A percentile compares a stretch with the other conserved stretches of the same genome.
Evolutionary conservation across 1,139 yeast genomes (phyloP).

Genomic region (Lodderomyces jiufengensis): DNA sequence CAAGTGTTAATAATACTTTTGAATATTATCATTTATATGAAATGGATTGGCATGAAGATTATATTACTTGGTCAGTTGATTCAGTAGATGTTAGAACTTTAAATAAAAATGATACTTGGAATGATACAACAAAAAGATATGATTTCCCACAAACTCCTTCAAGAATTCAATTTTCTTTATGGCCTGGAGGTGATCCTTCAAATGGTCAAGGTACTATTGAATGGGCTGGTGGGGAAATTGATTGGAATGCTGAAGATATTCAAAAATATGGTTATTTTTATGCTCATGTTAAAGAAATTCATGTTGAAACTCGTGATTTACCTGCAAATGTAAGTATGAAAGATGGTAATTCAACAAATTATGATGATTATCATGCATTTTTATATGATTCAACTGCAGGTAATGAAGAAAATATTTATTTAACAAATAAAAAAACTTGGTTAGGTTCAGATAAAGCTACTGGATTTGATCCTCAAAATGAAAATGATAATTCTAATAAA

Average conservation of each 20-base stretch:
- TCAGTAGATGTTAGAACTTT: slow-evolving; percentile 69
- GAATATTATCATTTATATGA: slow-evolving; percentile 72
- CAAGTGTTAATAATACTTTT: slow-evolving; percentile 51
- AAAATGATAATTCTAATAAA: slow-evolving; percentile 1
- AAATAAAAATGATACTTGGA: slow-evolving; percentile 61
- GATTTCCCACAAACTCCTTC: slow-evolving; percentile 90
- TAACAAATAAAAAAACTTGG: slow-evolving; percentile 59
- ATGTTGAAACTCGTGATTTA: slow-evolving; percentile 65
- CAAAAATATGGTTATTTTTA: slow-evolving; percentile 73
- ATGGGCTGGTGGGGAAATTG: slow-evolving; percentile 91
- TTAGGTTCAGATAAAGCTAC: slow-evolving; percentile 58
- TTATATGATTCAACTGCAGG: slow-evolving; percentile 51
- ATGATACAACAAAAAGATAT: slow-evolving; percentile 56
- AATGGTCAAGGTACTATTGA: slow-evolving; percentile 74
- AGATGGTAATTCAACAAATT: slow-evolving; percentile 37
- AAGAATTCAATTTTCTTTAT: slow-evolving; percentile 63
- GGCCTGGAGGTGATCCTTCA: slow-evolving; percentile 84
- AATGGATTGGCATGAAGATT: slow-evolving; percentile 80
- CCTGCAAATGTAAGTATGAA: slow-evolving; percentile 44
- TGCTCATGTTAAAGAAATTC: slow-evolving; percentile 56
- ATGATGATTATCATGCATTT: slow-evolving; percentile 44
- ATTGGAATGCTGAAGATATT: slow-evolving; percentile 80
- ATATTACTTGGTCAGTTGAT: slow-evolving; percentile 70
- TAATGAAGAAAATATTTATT: slow-evolving; percentile 41
- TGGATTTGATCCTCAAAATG: slow-evolving; percentile 58